Evolutionary conservation across 2,329 filamentous ascomycete species (phyloP), one percentile per base, ranked within the genome.

Genomic region (Alternaria triticimaculans): DNA sequence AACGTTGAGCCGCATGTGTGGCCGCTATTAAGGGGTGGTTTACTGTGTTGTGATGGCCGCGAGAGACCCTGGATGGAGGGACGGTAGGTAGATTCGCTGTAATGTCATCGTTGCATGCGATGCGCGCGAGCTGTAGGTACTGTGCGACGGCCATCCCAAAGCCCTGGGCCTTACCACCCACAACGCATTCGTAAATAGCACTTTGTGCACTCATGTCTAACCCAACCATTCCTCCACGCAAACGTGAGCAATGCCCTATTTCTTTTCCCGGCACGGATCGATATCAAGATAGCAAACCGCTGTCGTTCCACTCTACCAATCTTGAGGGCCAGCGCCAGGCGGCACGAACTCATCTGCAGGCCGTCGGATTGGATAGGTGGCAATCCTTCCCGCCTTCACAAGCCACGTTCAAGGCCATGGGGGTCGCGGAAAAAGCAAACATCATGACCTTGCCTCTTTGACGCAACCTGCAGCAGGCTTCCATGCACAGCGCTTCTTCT

Each of bases 1-100:
- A 65, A 64, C 51, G 58, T 54, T 64, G 67, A 71, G 70, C 70
- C 70, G 67, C 68, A 72, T 69, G 56, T 46, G 56, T 62, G 61
- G 61, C 61, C 64, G 64, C 64, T 37, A 53, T 45, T 23, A 41
- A 33, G 18, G 25, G 50, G 30, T 20, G 37, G 23, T 20, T 41
- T 41, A 41, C 33, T 21, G 9, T 37, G 37, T 43, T 28, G 12
- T 43, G n/a, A 20, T 26, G n/a, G 15, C 21, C 15, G 28, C 21
- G 28, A 28, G 14, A 20, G 18, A 37, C 18, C 49, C 20, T 23
- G 49, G 33, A 21, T 21, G 12, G 48, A 30, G 18, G 18, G 48
- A 51, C 26, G 14, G 48, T 33, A 51, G 48, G 20, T 33, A 51
- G 48, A 33, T 23, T 23, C 15, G 21, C 28, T 23, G 49, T 1